Base-by-base conservation (phyloP, 768 basidiomycete genomes). In the Mycena alexandri region DNA sequence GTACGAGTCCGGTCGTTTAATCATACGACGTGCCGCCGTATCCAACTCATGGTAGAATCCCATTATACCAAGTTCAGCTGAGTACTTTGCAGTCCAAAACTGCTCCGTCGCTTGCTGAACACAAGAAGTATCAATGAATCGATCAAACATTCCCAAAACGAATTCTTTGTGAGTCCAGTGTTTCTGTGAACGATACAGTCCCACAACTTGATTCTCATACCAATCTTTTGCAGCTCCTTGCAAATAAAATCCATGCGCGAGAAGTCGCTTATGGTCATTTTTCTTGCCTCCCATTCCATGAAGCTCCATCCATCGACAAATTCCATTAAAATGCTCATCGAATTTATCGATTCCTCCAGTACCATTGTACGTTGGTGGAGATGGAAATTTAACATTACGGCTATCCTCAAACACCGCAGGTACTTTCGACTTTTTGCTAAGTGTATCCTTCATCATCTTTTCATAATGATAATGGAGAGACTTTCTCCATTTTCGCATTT, bases 151-250 rank as follows among this genome's bases (percentile, higher is more conserved):
- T 1, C 51, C 61, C 1, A 62, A 7, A 2, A 62, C 17, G 4
- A 62, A 12, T 24, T 62, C 36, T 16, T 12, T n/a, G 25, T 51
- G 44, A 3, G 61, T 53, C 61, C 61, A 62, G n/a, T 62, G 14
- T 16, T 29, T 24, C 19, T 54, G 17, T 9, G 17, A 9, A 2
- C 61, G 61, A 13, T 43, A 34, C 41, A 43, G 7, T 2, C 51
- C 50, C 1, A 25, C 29, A 9, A 62, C 61, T n/a, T 51, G 33
- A n/a, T 52, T 41, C 9, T 62, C 61, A 21, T 52, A 62, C 50
- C 50, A 62, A 7, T 51, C 48, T 29, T 52, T 47, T 5, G 59
- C 59, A 14, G 34, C 29, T 5, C 59, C 59, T 2, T 19, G 6
- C 29, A 61, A 21, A 36, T 34, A 61, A 21, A 47, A 47, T 13